Conservation (phyloP, 2,329 filamentous ascomycete species). For the Fusarium sp. region DNA sequence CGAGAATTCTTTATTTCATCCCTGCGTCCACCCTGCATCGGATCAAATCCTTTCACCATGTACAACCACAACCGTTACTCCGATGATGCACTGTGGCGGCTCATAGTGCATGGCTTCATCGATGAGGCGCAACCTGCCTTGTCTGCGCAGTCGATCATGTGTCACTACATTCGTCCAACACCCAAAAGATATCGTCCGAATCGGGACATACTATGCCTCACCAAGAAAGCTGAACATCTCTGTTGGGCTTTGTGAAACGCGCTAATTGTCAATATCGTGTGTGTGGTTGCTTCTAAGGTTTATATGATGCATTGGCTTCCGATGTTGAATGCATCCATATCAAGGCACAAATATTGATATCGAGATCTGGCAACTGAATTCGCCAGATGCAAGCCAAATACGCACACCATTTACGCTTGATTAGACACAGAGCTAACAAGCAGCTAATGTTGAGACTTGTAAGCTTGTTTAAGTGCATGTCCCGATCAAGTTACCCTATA, state of each 20-base stretch:
- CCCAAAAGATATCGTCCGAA: background rate
- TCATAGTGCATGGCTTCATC: slow-evolving; percentile 14
- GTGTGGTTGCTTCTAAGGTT: background rate
- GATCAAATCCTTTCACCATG: slow-evolving; percentile 6
- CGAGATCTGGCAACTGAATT: background rate
- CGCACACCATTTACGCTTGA: too few species aligned
- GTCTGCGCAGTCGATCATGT: slow-evolving; percentile 19
- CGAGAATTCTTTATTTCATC: slow-evolving; percentile 32
- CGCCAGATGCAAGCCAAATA: too few species aligned
- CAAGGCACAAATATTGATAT: background rate
- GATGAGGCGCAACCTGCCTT: slow-evolving; percentile 7
- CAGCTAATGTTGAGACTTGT: background rate
- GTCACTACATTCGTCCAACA: slow-evolving; percentile 21
- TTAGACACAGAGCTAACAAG: background rate
- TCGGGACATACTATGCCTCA: slow-evolving; percentile 1
- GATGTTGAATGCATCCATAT: background rate
- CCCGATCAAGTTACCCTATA: background rate
- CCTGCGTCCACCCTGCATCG: slow-evolving; percentile 34
- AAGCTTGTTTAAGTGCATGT: background rate
- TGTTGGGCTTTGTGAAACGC: slow-evolving; percentile 8
- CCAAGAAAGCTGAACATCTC: background rate
- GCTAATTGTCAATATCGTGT: background rate
- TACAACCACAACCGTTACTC: slow-evolving; percentile 1
- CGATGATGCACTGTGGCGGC: background rate
- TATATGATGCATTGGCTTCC: background rate